A percentile compares a stretch with the other conserved stretches of the same genome.
These are phyloP conservation scores for Ophiosphaerella herpotricha DNA, from an alignment of 2,329 filamentous ascomycete species.

Conservation along the genomic window DNA sequence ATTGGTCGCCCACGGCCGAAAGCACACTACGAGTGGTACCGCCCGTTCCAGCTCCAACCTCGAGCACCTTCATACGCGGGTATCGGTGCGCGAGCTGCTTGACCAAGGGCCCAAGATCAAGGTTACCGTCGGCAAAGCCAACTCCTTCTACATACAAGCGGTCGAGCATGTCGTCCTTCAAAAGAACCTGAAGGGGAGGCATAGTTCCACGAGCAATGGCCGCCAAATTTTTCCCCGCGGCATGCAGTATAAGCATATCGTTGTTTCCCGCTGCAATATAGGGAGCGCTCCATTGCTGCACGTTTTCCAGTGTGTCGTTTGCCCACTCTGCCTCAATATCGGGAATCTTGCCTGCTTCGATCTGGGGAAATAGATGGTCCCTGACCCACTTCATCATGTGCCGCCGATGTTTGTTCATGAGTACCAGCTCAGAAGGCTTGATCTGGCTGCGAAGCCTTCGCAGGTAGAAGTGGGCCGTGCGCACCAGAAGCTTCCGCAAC, in stretches of 20 bases:
- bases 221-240: slow-evolving; percentile 1
- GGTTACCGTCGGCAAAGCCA: neutral
- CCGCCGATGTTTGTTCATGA: neutral
- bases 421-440: slow-evolving; percentile 2
- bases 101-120: neutral
- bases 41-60: slow-evolving; percentile 7
- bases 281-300: neutral
- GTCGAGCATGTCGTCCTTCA: slow-evolving; percentile 4
- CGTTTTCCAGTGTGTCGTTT: neutral
- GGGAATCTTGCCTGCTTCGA: too few species aligned
- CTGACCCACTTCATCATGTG: too few species aligned
- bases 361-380: neutral
- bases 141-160: slow-evolving; percentile 4
- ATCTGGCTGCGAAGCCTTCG: slow-evolving; percentile 6
- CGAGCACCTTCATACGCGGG: slow-evolving; percentile 8
- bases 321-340: neutral
- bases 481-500: slow-evolving; percentile 7
- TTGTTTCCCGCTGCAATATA: neutral
- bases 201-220: neutral
- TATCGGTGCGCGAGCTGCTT: slow-evolving; percentile 4
- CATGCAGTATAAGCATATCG: neutral
- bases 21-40: slow-evolving; percentile 6
- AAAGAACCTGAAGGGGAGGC: neutral
- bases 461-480: slow-evolving; percentile 7
- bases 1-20: neutral